Evolutionary conservation across 768 basidiomycete genomes (phyloP).

Genomic region (Leccinum boreale): DNA sequence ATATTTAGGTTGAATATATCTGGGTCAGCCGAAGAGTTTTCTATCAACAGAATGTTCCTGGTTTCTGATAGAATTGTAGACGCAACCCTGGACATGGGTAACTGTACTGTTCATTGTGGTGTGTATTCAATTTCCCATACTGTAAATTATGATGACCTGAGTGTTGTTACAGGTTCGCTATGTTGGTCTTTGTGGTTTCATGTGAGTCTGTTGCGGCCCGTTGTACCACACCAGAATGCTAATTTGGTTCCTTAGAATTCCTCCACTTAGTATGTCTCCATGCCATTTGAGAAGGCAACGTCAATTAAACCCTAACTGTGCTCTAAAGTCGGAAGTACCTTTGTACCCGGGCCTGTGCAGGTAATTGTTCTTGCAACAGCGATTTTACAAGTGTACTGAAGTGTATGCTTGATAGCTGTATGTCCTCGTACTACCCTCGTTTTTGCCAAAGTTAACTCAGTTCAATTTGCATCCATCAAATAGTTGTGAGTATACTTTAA

Average conservation of each 20-base stretch:
- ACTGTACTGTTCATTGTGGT: conserved; percentile 10
- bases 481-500: not conserved
- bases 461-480: not conserved
- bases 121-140: not conserved
- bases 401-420: not conserved
- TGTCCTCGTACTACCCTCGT: not conserved
- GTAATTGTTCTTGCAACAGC: not conserved
- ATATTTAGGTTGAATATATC: not conserved
- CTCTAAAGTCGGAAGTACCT: conserved; percentile 3
- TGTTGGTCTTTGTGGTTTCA: not conserved
- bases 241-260: not conserved
- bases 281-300: not conserved
- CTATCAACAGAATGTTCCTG: not conserved
- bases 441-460: too few species aligned
- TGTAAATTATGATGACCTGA: not conserved
- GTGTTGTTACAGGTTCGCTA: conserved; percentile 8
- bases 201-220: not conserved
- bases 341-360: not conserved
- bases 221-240: not conserved
- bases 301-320: not conserved
- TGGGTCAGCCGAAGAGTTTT: not conserved
- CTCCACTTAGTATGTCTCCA: not conserved
- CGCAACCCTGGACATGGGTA: conserved; percentile 7
- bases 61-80: not conserved
- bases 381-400: not conserved